Evolutionary conservation across 1,284 basidiomycete species (phyloP).

Genomic region (Apiotrichum mycotoxinovorans): DNA sequence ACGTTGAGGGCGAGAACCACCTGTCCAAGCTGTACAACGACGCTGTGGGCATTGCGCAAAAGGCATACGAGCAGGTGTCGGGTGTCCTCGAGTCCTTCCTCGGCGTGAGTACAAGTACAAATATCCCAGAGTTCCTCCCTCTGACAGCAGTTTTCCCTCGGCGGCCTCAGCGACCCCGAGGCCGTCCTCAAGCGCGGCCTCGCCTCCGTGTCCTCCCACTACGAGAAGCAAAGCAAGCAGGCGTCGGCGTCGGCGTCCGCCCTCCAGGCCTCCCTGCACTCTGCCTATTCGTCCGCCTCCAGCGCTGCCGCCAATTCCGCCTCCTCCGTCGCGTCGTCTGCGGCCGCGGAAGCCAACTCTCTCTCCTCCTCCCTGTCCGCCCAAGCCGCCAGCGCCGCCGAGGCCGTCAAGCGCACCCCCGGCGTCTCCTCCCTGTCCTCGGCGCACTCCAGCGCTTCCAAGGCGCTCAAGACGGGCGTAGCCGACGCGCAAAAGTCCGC

Average conservation of each 20-base stretch:
- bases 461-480: conserved; percentile 38
- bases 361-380: conserved; percentile 30
- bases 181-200: conserved; percentile 27
- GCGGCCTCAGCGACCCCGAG: too few relatives aligned
- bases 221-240: conserved; percentile 10
- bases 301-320: conserved; percentile 19
- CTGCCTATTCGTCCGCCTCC: conserved; percentile 37
- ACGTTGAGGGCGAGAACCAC: conserved; percentile 60
- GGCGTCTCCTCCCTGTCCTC: conserved; percentile 34
- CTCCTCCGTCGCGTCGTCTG: neutral
- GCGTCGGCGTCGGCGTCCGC: neutral
- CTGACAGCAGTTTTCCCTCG: too few relatives aligned
- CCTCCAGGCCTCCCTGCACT: conserved; percentile 25
- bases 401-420: conserved; percentile 35
- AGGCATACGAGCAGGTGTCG: conserved; percentile 64
- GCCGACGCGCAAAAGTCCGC: conserved; percentile 48
- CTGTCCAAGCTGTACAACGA: conserved; percentile 60
- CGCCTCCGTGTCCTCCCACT: conserved; percentile 38
- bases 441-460: conserved; percentile 41
- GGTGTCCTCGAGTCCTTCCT: conserved; percentile 51
- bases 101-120: conserved; percentile 29
- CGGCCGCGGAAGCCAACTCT: conserved; percentile 24
- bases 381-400: conserved; percentile 37
- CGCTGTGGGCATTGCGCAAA: conserved; percentile 62
- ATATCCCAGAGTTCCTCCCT: too few relatives aligned